Percentiles rank a stretch among this genome's conserved stretches.
phyloP scores from a whole-genome alignment of 164 flowering plant species.

The Akebia trifoliata region DNA sequence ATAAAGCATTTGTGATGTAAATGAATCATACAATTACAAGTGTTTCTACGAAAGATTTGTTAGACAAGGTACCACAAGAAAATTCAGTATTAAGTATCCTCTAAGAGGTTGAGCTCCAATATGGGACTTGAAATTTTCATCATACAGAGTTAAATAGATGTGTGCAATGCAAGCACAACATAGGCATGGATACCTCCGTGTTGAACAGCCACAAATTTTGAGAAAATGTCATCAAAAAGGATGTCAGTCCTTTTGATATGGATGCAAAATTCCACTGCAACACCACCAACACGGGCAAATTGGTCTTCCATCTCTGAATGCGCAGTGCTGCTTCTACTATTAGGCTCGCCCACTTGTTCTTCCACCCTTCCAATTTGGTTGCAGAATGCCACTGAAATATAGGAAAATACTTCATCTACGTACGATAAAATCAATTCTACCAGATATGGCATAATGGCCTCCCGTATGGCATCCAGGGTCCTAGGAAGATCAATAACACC shows the following conservation, averaged over 20 bases:
- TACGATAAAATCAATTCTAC: conserved; percentile 76
- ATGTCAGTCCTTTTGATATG: conserved; percentile 85
- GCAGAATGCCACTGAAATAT: conserved; percentile 80
- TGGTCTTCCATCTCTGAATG: conserved; percentile 79
- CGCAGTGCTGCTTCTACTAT: conserved; percentile 31
- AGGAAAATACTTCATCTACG: conserved; percentile 96
- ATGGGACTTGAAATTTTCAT: conserved; percentile 1
- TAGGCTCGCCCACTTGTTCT: conserved; percentile 33
- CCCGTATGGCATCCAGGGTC: conserved; percentile 55
- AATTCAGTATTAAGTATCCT: background rate
- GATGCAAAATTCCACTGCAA: conserved; percentile 95
- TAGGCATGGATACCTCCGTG: conserved; percentile 64
- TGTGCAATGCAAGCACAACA: background rate
- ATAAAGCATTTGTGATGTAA: background rate
- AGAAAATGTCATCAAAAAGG: conserved; percentile 80
- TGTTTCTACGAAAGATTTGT: background rate
- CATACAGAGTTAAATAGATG: conserved; percentile 1
- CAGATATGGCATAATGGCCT: conserved; percentile 70
- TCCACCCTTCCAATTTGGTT: conserved; percentile 62
- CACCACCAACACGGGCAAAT: conserved; percentile 96
- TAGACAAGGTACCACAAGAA: background rate
- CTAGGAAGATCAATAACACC: conserved; percentile 96
- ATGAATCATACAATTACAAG: background rate
- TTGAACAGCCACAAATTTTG: conserved; percentile 70
- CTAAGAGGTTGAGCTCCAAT: conserved; percentile 4